These are phyloP conservation scores for Millerozyma acaciae DNA, from an alignment of 805 yeast genomes.

Conservation along the genomic window DNA sequence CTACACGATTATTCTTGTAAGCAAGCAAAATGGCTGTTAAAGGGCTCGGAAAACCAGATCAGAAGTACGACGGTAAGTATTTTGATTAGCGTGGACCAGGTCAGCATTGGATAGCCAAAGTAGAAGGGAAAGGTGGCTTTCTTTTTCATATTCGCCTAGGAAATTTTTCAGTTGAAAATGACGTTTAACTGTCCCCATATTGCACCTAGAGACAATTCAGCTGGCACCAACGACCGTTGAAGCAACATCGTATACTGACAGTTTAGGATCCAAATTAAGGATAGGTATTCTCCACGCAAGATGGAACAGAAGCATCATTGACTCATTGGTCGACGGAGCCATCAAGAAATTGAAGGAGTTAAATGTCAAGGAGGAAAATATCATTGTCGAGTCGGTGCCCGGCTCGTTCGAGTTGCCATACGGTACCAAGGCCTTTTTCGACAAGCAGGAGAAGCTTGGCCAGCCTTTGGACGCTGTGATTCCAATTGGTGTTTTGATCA, in stretches of 20 bases:
- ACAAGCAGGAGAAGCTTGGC: constrained; percentile 39
- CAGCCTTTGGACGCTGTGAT: constrained; percentile 76
- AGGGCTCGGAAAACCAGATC: constrained; percentile 75
- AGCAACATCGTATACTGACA: constrained; percentile 10
- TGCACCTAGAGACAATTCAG: too few relatives aligned
- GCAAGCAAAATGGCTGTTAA: constrained; percentile 62
- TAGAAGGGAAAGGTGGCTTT: background rate
- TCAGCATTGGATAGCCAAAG: background rate
- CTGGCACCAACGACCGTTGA: too few relatives aligned
- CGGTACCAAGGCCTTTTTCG: constrained; percentile 57
- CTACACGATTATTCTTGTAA: too few relatives aligned
- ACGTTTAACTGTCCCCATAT: too few relatives aligned
- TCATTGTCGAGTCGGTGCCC: constrained; percentile 81
- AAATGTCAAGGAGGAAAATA: constrained; percentile 75
- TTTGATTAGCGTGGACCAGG: background rate
- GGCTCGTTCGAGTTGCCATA: constrained; percentile 93
- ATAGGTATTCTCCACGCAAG: constrained; percentile 93
- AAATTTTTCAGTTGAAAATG: too few relatives aligned
- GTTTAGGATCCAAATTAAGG: constrained; percentile 49
- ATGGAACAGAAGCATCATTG: constrained; percentile 82
- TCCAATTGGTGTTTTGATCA: constrained; percentile 91
- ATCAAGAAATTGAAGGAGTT: constrained; percentile 51
- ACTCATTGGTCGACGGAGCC: constrained; percentile 78
- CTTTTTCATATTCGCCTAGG: too few relatives aligned
- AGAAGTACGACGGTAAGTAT: constrained; percentile 56